Percentiles rank a stretch among this genome's conserved stretches.
Evolutionary conservation across 768 basidiomycete genomes (phyloP).

Genomic region (Lactifluus hygrophoroides): DNA sequence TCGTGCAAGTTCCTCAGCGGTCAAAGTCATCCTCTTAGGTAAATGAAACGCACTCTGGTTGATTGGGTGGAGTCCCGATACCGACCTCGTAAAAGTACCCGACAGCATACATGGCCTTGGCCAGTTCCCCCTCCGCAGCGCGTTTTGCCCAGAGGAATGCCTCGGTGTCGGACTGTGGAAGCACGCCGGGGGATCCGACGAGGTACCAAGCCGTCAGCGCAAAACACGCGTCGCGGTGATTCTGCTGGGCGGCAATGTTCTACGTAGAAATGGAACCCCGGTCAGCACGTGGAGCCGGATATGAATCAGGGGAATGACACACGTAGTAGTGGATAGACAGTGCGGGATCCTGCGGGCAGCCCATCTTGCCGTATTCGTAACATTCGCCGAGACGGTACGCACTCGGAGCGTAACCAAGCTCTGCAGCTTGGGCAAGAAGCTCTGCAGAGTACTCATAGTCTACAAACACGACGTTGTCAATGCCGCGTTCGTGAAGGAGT

Average conservation of each 20-base stretch:
- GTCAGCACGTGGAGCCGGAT: not conserved
- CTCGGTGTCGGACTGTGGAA: slow-evolving; percentile 97
- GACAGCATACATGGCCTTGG: slow-evolving; percentile 96
- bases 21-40: not conserved
- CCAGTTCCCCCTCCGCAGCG: slow-evolving; percentile 84
- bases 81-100: slow-evolving; percentile 98
- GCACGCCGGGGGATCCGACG: slow-evolving; percentile 93
- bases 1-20: not conserved
- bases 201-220: slow-evolving; percentile 99
- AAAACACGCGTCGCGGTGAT: slow-evolving; percentile 95
- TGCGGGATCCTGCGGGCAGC: slow-evolving; percentile 94
- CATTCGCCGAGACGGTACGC: slow-evolving; percentile 95
- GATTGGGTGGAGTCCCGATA: slow-evolving; percentile 65
- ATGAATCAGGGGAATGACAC: slow-evolving; percentile 29
- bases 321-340: slow-evolving; percentile 99
- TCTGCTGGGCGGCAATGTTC: slow-evolving; percentile 98
- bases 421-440: slow-evolving; percentile 88
- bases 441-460: slow-evolving; percentile 95
- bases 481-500: slow-evolving; percentile 90
- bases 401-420: slow-evolving; percentile 93
- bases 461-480: slow-evolving; percentile 95
- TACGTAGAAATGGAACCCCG: slow-evolving; percentile 25
- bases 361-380: slow-evolving; percentile 99
- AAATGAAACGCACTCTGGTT: slow-evolving; percentile 47
- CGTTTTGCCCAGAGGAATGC: slow-evolving; percentile 96